Conservation (phyloP, 805 yeast genomes). For the Candida anglica region DNA sequence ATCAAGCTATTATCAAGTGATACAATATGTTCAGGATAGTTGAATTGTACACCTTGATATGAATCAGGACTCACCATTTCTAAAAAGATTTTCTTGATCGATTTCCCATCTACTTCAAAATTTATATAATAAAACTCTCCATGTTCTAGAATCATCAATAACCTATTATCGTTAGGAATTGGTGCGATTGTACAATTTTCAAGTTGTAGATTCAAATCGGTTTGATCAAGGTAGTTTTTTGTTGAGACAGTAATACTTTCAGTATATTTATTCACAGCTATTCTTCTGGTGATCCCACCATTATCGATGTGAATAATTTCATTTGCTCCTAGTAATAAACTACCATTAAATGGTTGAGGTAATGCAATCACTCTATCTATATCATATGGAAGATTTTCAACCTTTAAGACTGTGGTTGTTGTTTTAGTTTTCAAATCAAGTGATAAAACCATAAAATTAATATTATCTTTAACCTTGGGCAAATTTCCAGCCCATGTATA, state of each 20-base stretch:
- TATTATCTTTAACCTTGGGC: slow-evolving; percentile 57
- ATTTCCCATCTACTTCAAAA: slow-evolving; percentile 40
- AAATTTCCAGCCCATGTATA: slow-evolving; percentile 79
- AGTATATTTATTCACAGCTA: slow-evolving; percentile 58
- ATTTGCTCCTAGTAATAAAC: slow-evolving; percentile 68
- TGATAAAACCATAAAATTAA: slow-evolving; percentile 59
- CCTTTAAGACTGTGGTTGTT: slow-evolving; percentile 65
- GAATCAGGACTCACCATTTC: slow-evolving; percentile 23
- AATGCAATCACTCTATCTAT: slow-evolving; percentile 61
- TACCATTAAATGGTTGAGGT: slow-evolving; percentile 64
- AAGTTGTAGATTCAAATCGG: slow-evolving; percentile 47
- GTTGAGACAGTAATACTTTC: slow-evolving; percentile 29
- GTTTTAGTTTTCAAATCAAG: slow-evolving; percentile 55
- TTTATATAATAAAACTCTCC: slow-evolving; percentile 33
- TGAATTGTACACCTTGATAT: slow-evolving; percentile 30
- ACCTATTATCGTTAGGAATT: slow-evolving; percentile 32
- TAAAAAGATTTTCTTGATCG: slow-evolving; percentile 30
- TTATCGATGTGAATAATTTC: slow-evolving; percentile 76
- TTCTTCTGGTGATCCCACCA: slow-evolving; percentile 62
- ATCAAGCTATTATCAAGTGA: slow-evolving; percentile 39
- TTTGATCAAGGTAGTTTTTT: slow-evolving; percentile 42
- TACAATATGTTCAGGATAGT: slow-evolving; percentile 39
- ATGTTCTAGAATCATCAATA: slow-evolving; percentile 23
- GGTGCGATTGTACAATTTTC: slow-evolving; percentile 45
- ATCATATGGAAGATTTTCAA: slow-evolving; percentile 72